Percentiles rank a stretch among this genome's conserved stretches.
Evolutionary conservation across 306 rosid species (phyloP).

Genomic region (Lotus japonicus): DNA sequence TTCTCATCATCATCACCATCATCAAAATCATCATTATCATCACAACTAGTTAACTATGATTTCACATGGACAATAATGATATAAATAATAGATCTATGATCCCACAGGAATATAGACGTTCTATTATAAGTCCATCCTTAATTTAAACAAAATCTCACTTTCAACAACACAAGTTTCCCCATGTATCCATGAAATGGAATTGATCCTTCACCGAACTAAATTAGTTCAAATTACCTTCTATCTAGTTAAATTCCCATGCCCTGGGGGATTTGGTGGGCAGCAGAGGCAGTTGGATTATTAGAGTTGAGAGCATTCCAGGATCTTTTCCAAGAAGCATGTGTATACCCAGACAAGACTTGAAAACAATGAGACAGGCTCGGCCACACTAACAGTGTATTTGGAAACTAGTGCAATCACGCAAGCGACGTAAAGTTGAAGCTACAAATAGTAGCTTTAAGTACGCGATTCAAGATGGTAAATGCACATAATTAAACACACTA

Average conservation of each 20-base stretch:
- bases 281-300: neutral
- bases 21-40: no score
- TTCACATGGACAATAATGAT: neutral
- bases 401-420: no score
- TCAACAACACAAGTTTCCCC: neutral
- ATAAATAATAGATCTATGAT: neutral
- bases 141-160: neutral
- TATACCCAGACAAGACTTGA: neutral
- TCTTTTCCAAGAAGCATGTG: neutral
- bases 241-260: neutral
- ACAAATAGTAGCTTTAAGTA: no score
- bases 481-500: no score
- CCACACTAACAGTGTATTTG: neutral
- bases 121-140: neutral
- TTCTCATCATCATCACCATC: no score
- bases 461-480: no score
- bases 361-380: neutral
- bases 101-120: neutral
- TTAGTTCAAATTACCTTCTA: conserved; percentile 7
- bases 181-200: neutral
- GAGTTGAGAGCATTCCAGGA: conserved; percentile 8
- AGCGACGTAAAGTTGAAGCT: no score
- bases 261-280: conserved; percentile 3
- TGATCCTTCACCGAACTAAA: neutral
- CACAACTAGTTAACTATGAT: neutral